Conservation (phyloP, 2,329 filamentous ascomycete genomes). For the Fusarium nisikadoi region DNA sequence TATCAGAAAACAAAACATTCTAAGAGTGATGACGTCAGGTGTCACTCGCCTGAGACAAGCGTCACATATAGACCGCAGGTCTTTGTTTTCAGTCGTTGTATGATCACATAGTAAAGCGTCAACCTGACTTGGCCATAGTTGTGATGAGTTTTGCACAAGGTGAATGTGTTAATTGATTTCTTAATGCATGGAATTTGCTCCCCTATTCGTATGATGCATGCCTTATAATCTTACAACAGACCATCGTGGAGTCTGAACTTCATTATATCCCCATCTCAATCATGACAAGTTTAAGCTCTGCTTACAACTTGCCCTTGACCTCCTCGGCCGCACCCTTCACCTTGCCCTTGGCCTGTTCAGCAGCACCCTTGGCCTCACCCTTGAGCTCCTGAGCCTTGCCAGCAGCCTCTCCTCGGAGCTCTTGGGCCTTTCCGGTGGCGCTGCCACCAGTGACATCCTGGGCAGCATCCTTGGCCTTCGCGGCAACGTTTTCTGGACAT, state of each 20-base stretch:
- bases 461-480: constrained; percentile 61
- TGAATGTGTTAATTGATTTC: neutral
- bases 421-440: constrained; percentile 49
- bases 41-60: too few relatives aligned
- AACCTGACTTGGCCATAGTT: neutral
- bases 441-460: constrained; percentile 48
- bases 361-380: constrained; percentile 57
- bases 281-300: neutral
- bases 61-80: neutral
- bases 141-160: neutral
- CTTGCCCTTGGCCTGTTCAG: constrained; percentile 52
- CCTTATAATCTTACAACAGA: constrained; percentile 35
- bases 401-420: constrained; percentile 52
- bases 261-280: constrained; percentile 16
- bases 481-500: constrained; percentile 50
- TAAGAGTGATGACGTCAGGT: constrained; percentile 10
- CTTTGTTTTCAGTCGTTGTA: neutral
- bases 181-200: constrained; percentile 30
- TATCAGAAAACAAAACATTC: neutral
- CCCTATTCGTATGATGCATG: constrained; percentile 34
- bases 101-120: neutral
- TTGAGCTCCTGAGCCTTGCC: constrained; percentile 52
- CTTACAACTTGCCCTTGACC: constrained; percentile 38
- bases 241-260: constrained; percentile 4
- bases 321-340: constrained; percentile 33